phyloP scores from a whole-genome alignment of 192 early-diverging fungal species.

The Spizellomyces sp. region DNA sequence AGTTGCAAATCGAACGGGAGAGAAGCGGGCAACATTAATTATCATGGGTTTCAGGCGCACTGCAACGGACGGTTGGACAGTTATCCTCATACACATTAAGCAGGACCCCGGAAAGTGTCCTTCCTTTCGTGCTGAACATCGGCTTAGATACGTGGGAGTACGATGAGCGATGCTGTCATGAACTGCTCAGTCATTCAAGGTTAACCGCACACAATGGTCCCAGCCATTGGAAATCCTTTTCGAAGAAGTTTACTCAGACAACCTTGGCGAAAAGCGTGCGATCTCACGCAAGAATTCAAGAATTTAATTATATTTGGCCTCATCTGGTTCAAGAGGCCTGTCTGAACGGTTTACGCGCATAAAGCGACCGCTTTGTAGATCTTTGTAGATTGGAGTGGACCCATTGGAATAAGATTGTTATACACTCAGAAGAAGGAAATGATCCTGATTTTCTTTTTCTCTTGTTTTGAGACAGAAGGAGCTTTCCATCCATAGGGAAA shows the following conservation, averaged over 20 bases:
- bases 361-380: no score
- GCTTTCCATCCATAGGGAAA: no score
- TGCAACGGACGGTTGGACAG: conserved; percentile 7
- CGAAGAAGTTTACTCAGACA: background rate
- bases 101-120: background rate
- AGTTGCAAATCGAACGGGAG: background rate
- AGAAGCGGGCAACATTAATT: background rate
- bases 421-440: no score
- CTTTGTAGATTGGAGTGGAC: no score
- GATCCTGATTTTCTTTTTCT: no score
- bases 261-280: background rate
- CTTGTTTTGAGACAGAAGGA: no score
- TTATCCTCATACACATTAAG: conserved; percentile 3
- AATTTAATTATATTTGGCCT: conserved; percentile 22
- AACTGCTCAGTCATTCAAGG: background rate
- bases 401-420: no score
- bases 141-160: background rate
- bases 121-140: background rate
- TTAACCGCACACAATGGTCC: no score
- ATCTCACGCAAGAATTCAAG: background rate
- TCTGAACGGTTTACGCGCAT: conserved; percentile 8
- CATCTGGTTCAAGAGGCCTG: conserved; percentile 21
- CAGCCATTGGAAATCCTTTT: background rate
- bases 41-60: background rate
- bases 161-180: conserved; percentile 1